Base-by-base conservation (phyloP, 805 yeast genomes). In the Candida ipomoeae region DNA sequence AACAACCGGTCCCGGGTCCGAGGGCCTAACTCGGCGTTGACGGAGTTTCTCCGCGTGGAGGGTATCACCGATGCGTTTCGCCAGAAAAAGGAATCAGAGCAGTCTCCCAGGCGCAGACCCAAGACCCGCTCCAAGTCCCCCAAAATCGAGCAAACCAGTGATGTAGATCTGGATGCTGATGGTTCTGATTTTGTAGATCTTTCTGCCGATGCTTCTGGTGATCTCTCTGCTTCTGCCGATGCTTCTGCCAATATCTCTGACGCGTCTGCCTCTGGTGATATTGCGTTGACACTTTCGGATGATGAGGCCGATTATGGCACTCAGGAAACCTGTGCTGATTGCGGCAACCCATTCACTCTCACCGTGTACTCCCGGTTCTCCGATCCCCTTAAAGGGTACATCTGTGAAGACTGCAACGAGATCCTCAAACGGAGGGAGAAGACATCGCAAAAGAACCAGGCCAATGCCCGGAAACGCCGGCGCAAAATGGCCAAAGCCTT, bases 21-120 rank as follows among this genome's bases (percentile, higher is more conserved):
- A 38, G 87, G 85, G 5, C 87, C 96, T 41, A 89, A 88, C 70
- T 85, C 95, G 57, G 97, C 97, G 0, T 73, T 91, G 57, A 91
- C 97, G 0, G 94, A 87, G 66, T 91, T 91, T 61, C 75, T 91
- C 53, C 75, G 90, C 45, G 89, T 86, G 50, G 96, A 90, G 66
- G 97, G 97, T 34, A 91, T 91, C 68, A 86, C 96, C 1, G 89
- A 83, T 50, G 83, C 81, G 39, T 89, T 89, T 63, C 75, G 90
- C 61, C 70, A 65, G 51, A 59, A 74, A 40, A 53, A 60, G 46
- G 36, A 41, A 42, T 17, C 39, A 70, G 45, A 55, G 74, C 48
- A 64, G 64, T 20, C 48, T 58, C 37, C 55, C 58, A 40, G 63
- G 76, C 51, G 76, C 72, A 34, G 20, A 44, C 33, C 41, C 32